Base-by-base conservation (phyloP, 23 red algal genomes). In the Gracilariopsis chorda region DNA sequence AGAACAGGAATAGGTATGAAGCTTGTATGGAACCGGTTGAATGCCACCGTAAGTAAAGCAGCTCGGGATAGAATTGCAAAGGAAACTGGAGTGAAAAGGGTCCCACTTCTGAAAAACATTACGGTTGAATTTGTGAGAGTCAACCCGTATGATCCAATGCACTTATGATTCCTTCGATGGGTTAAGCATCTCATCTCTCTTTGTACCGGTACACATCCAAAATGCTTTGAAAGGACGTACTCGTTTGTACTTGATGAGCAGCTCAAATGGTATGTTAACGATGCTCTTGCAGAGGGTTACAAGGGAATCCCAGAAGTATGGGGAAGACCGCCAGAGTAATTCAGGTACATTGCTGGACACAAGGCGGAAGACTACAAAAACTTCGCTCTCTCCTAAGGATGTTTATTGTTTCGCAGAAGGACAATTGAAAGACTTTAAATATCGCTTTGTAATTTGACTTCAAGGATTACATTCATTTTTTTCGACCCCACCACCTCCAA, bases 331-430 rank as follows among this genome's bases (percentile, higher is more conserved):
- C n/a, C 44, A 1, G 45, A 52, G 24, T 48, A 37, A 1, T 52
- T 77, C 21, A 28, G 7, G 16, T 55, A 77, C 14, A 52, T 53
- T 3, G 72, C 29, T 4, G 43, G 9, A 12, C 24, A 52, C 44
- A 77, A 77, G 72, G 72, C 72, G 23, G 72, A 77, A 21, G 72
- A 77, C 72, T 77, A 52, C 29, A 8, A 43, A 6, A 55, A 49
- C 24, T 77, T 77, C 14, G 72, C 45, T 4, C 33, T 77, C 12
- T 77, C 45, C 45, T 77, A 52, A 48, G 72, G 72, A 3, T 4
- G 27, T 2, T 48, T 41, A 25, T 33, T 77, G 3, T 77, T 77
- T 44, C 33, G 34, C 4, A 36, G 3, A 4, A 34, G 9, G 3
- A 8, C 45, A 30, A 52, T 49, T 77, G 43, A 49, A 4, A n/a